Percentiles rank a stretch among this genome's conserved stretches.
These are phyloP conservation scores for Heterobasidion parviporum DNA, from an alignment of 1,284 basidiomycete species.

Conservation along the genomic window DNA sequence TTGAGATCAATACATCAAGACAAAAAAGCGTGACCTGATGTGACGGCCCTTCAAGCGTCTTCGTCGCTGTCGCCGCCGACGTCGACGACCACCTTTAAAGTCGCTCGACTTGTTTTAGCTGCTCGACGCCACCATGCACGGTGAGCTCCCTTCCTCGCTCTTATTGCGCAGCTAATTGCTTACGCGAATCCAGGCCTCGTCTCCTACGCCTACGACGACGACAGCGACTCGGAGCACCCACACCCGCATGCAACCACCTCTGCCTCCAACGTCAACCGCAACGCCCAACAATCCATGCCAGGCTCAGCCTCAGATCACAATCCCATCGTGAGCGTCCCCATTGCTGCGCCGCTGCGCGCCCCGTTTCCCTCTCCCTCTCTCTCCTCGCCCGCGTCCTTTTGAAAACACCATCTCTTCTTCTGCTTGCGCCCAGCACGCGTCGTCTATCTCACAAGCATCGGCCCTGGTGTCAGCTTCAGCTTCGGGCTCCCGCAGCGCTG, in stretches of 20 bases:
- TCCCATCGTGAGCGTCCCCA: conserved; percentile 52
- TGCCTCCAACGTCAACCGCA: conserved; percentile 4
- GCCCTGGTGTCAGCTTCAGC: background rate
- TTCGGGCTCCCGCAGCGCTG: background rate
- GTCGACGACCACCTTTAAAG: no score
- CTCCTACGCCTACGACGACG: conserved; percentile 57
- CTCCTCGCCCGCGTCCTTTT: conserved; percentile 40
- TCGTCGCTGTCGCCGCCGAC: no score
- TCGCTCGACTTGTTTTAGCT: no score
- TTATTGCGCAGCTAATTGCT: no score
- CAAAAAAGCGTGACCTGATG: no score
- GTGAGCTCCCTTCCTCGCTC: no score
- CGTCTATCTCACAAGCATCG: background rate
- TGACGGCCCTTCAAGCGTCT: no score
- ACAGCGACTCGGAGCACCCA: conserved; percentile 47
- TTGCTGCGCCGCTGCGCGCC: conserved; percentile 23
- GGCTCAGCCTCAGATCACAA: conserved; percentile 16
- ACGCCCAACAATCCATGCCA: background rate
- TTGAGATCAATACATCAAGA: no score
- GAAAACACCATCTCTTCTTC: conserved; percentile 3
- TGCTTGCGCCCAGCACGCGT: background rate
- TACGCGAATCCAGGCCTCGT: conserved; percentile 39
- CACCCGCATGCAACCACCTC: conserved; percentile 15
- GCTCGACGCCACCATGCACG: no score
- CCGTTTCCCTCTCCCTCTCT: conserved; percentile 67